phyloP scores from a whole-genome alignment of 2,329 filamentous ascomycete species.

The Diaporthe citrichinensis region DNA sequence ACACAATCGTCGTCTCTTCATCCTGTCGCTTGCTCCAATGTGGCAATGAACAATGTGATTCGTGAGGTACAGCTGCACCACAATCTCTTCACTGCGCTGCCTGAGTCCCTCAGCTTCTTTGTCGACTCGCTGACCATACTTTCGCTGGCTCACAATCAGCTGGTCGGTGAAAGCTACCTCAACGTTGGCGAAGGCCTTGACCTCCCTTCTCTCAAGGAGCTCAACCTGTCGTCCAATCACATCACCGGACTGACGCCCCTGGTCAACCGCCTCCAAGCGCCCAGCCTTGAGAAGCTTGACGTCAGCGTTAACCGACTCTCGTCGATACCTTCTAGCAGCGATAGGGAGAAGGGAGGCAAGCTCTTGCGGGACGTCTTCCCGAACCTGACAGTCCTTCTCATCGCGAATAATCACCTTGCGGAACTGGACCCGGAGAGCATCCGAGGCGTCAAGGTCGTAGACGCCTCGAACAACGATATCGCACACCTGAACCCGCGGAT shows the following conservation, averaged over 20 bases:
- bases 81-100: conserved; percentile 81
- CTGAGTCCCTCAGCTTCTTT: conserved; percentile 79
- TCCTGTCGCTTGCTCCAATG: conserved; percentile 68
- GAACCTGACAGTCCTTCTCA: conserved; percentile 77
- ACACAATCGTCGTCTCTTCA: conserved; percentile 74
- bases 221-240: conserved; percentile 82
- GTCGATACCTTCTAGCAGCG: conserved; percentile 68
- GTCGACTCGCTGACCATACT: conserved; percentile 78
- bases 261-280: conserved; percentile 77
- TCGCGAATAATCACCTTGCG: conserved; percentile 83
- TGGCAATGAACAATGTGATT: conserved; percentile 66
- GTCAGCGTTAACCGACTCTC: conserved; percentile 86
- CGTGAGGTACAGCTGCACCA: conserved; percentile 78
- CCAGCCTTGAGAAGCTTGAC: conserved; percentile 82
- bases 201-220: conserved; percentile 80
- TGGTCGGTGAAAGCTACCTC: conserved; percentile 76
- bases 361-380: conserved; percentile 77
- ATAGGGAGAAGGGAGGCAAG: conserved; percentile 40
- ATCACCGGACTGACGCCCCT: conserved; percentile 80
- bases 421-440: conserved; percentile 82
- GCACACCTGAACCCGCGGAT: conserved; percentile 84
- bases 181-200: conserved; percentile 68
- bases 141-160: conserved; percentile 81
- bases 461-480: conserved; percentile 89
- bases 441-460: conserved; percentile 80